Evolutionary conservation across 2,329 filamentous ascomycete genomes (phyloP).

Genomic region (Bipolaris cookei): DNA sequence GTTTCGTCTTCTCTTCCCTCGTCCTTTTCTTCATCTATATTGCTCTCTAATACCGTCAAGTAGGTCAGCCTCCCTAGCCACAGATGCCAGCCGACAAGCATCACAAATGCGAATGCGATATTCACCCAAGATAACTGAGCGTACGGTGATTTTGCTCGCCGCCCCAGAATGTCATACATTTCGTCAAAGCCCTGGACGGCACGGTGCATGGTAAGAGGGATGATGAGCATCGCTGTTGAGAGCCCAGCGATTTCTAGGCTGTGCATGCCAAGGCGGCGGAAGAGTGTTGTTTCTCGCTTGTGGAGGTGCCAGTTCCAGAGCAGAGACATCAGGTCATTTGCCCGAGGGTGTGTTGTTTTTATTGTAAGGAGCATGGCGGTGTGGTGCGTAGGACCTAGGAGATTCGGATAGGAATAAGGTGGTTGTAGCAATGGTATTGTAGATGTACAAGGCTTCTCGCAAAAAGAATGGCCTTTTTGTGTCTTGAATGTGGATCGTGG

Average conservation of each 20-base stretch:
- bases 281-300: conserved; percentile 6
- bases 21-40: neutral
- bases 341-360: conserved; percentile 8
- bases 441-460: neutral
- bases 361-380: conserved; percentile 17
- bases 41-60: conserved; percentile 12
- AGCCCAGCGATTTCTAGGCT: conserved; percentile 17
- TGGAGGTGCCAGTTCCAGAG: conserved; percentile 9
- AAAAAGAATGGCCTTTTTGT: neutral
- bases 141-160: conserved; percentile 26
- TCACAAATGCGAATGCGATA: conserved; percentile 4
- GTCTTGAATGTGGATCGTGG: neutral
- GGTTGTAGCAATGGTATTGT: neutral
- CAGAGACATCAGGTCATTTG: neutral
- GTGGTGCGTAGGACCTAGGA: neutral
- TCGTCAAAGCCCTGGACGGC: conserved; percentile 21
- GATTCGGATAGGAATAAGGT: neutral
- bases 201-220: conserved; percentile 23
- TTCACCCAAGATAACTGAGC: neutral
- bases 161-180: conserved; percentile 22
- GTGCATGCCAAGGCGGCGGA: conserved; percentile 19
- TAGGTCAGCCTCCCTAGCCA: conserved; percentile 22
- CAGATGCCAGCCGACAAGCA: conserved; percentile 26
- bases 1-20: neutral
- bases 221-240: conserved; percentile 19